Evolutionary conservation across 768 basidiomycete genomes (phyloP), one percentile per base, ranked within the genome.

Genomic region (Xerocomellus amylosporus): DNA sequence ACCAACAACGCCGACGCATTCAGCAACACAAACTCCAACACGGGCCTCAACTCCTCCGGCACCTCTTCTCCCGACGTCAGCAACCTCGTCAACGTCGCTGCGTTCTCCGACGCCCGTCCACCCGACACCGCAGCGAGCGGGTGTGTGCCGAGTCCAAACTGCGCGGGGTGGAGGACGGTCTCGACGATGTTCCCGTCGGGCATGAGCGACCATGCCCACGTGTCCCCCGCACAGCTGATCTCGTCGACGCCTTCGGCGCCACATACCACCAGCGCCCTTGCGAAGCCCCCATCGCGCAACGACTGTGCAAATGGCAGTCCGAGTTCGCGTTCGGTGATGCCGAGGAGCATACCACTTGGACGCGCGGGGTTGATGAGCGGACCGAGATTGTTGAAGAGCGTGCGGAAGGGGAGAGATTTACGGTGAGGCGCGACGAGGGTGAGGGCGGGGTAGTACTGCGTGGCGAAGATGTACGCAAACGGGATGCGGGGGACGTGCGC

Each of bases 361-460:
- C 77, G 74, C 0, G 91, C 87, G 3, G 96, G 97, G 72, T 96
- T 98, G 72, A 96, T 88, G 37, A 98, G 80, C 0, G 96, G 97
- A 0, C 97, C 95, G 31, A 98, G 79, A 54, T 94, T 75, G 73
- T 99, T 98, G 81, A 97, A 98, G 76, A 99, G 86, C 9, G 96
- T 98, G 43, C 94, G 87, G 76, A 96, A 98, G 43, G 93, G 93
- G 49, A 98, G 82, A 0, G 84, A 74, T 63, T 88, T 89, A 51
- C 96, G 87, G 65, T 88, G 82, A 0, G 96, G 93, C 0, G 88
- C 88, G 59, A 98, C 78, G 52, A 80, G 73, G 6, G 88, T 90
- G 44, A 98, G 79, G 0, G 88, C 71, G 2, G 95, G 95, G 71
- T 98, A 94, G 72, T 93, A 98, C 67, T 95, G 88, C 0, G 93